Evolutionary conservation across 176 grass and related monocot species (phyloP).

Genomic region (Musa acuminata): DNA sequence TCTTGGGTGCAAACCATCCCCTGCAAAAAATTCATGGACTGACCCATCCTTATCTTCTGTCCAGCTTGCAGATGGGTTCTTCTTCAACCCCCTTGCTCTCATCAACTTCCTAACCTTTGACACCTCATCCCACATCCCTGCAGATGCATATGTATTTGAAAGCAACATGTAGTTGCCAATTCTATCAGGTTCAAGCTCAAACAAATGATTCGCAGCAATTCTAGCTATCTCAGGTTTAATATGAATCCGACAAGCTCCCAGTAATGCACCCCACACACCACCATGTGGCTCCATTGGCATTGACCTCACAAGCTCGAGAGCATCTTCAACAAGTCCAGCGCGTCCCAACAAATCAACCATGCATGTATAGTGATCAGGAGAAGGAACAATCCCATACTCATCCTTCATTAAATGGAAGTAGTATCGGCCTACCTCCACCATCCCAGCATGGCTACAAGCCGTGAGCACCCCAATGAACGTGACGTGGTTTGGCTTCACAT

Average conservation of each 20-base stretch:
- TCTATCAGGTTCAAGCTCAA: conserved; percentile 57
- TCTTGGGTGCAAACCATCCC: conserved; percentile 45
- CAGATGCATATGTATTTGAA: conserved; percentile 53
- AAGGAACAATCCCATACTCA: conserved; percentile 49
- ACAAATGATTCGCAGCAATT: conserved; percentile 49
- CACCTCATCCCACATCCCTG: conserved; percentile 59
- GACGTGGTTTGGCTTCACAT: conserved; percentile 47
- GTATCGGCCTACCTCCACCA: conserved; percentile 51
- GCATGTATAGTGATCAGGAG: conserved; percentile 57
- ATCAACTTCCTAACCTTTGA: conserved; percentile 54
- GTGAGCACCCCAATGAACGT: conserved; percentile 52
- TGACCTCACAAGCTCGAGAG: conserved; percentile 48
- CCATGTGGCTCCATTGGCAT: conserved; percentile 45
- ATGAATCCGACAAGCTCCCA: conserved; percentile 58
- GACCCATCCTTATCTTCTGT: conserved; percentile 52
- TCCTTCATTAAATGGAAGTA: conserved; percentile 64
- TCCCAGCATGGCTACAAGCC: conserved; percentile 55
- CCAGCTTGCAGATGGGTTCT: conserved; percentile 59
- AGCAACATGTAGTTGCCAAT: conserved; percentile 58
- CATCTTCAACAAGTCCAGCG: conserved; percentile 54
- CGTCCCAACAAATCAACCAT: conserved; percentile 75
- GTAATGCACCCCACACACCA: conserved; percentile 51
- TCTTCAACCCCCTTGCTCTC: conserved; percentile 39
- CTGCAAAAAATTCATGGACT: conserved; percentile 60
- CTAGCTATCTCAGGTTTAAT: conserved; percentile 41